Evolutionary conservation across 1,284 basidiomycete genomes (phyloP).

Genomic region (Trametes versicolor): DNA sequence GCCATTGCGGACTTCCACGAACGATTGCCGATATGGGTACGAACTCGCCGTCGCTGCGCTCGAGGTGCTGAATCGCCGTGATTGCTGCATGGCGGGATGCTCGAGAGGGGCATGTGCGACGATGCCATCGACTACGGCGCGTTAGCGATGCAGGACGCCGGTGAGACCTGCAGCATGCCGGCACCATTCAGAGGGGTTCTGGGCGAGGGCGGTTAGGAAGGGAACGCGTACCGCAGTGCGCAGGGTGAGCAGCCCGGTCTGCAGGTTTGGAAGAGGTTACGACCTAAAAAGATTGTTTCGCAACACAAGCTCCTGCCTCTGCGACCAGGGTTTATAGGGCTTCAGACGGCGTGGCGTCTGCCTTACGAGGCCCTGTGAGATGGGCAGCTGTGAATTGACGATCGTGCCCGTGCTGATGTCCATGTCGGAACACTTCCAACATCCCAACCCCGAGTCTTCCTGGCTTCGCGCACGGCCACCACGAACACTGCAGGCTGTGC

Average conservation of each 20-base stretch:
- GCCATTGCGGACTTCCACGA: constrained; percentile 36
- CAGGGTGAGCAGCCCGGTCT: not conserved
- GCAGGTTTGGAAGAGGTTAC: not conserved
- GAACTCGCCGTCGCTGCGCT: constrained; percentile 16
- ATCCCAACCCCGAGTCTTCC: constrained; percentile 12
- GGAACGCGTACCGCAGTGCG: not conserved
- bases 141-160: not conserved
- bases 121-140: constrained; percentile 10
- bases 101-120: not conserved
- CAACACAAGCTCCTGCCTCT: not conserved
- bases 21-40: constrained; percentile 37
- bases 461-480: constrained; percentile 8
- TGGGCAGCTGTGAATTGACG: constrained; percentile 17
- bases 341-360: constrained; percentile 13
- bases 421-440: constrained; percentile 23
- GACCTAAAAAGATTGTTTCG: not conserved
- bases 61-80: constrained; percentile 27
- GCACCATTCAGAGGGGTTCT: not conserved
- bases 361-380: constrained; percentile 8
- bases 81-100: constrained; percentile 9
- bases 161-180: not conserved
- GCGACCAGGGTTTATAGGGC: constrained; percentile 9
- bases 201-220: not conserved
- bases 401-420: constrained; percentile 23
- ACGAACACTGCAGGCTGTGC: constrained; percentile 12